Conservation (phyloP, 2,329 filamentous ascomycete species). For the Aspergillus sp. region DNA sequence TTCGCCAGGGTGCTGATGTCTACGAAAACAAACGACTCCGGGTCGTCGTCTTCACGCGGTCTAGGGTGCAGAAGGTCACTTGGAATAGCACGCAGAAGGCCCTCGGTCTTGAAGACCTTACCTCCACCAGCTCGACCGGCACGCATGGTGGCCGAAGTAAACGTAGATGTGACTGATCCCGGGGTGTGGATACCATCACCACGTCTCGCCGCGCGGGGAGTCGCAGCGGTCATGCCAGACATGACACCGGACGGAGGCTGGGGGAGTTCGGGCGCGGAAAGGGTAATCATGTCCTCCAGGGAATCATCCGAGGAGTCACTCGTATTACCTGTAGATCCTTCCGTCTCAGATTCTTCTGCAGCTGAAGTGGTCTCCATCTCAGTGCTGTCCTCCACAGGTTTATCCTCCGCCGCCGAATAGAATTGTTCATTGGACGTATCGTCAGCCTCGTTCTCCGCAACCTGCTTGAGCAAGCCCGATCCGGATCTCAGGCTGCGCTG, state of each 20-base stretch:
- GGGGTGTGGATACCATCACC: conserved; percentile 76
- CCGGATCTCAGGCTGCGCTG: conserved; percentile 46
- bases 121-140: conserved; percentile 65
- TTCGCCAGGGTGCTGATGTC: conserved; percentile 81
- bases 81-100: conserved; percentile 68
- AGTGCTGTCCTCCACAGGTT: conserved; percentile 42
- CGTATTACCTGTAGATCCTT: conserved; percentile 48
- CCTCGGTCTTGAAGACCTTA: conserved; percentile 80
- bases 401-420: conserved; percentile 86
- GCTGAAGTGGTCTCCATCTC: conserved; percentile 54
- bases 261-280: conserved; percentile 74
- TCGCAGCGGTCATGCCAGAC: conserved; percentile 76
- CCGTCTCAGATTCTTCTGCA: conserved; percentile 62
- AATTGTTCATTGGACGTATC: conserved; percentile 89
- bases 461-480: conserved; percentile 58
- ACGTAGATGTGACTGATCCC: conserved; percentile 83
- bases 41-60: conserved; percentile 79
- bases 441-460: conserved; percentile 62
- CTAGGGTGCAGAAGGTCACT: conserved; percentile 81
- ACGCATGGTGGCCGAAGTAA: conserved; percentile 78
- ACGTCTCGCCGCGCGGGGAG: conserved; percentile 70
- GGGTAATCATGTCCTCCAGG: conserved; percentile 87
- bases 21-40: conserved; percentile 82
- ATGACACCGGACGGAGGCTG: conserved; percentile 75
- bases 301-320: conserved; percentile 89